A percentile compares a stretch with the other conserved stretches of the same genome.
Conservation (phyloP, 139 green algal species). For the Coelastrella sp. region DNA sequence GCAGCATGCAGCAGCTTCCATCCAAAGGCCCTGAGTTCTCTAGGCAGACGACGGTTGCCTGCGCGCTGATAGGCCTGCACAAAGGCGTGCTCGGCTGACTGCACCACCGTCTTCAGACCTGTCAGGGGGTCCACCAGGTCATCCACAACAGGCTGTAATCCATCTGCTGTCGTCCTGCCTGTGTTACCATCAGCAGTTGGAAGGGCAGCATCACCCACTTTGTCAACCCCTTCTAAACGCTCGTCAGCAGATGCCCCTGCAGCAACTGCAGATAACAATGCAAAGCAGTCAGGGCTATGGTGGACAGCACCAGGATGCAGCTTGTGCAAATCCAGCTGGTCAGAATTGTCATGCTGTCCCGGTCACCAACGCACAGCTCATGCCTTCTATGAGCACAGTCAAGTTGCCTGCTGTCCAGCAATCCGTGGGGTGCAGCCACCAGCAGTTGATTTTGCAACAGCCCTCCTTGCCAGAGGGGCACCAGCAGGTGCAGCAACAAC, state of each 20-base stretch:
- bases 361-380: not conserved
- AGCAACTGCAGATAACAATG: conserved; percentile 2
- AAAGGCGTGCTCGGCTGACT: too few species aligned
- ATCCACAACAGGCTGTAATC: too few species aligned
- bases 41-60: too few species aligned
- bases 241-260: not conserved
- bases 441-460: conserved; percentile 3
- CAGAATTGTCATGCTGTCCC: not conserved
- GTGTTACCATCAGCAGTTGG: conserved; percentile 12
- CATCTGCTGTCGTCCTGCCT: too few species aligned
- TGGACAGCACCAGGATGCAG: not conserved
- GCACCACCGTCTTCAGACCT: too few species aligned
- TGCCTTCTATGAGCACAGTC: too few species aligned
- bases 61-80: too few species aligned
- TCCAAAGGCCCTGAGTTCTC: too few species aligned
- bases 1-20: too few species aligned
- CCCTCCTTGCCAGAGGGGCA: not conserved
- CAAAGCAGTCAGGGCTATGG: not conserved
- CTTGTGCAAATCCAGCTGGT: not conserved
- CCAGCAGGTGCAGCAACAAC: not conserved
- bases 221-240: not conserved
- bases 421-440: too few species aligned
- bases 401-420: too few species aligned
- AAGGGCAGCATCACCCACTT: conserved; percentile 3
- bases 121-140: too few species aligned